Evolutionary conservation across 2,329 filamentous ascomycete genomes (phyloP).

Genomic region (Aspergillus arachidicola): DNA sequence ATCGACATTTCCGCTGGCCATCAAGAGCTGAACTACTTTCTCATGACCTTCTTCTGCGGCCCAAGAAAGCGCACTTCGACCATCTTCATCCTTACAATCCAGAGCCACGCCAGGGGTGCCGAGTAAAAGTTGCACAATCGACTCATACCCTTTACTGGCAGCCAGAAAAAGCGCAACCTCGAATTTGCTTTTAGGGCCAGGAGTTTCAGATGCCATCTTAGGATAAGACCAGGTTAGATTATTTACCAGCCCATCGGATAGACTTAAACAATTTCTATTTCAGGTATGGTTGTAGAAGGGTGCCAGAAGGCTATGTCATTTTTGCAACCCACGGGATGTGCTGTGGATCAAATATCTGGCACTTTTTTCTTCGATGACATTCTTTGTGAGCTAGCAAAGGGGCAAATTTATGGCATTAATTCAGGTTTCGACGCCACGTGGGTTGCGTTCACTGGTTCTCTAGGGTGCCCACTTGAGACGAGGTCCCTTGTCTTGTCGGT

Average conservation of each 20-base stretch:
- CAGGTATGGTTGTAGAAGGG: background rate
- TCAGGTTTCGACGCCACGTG: background rate
- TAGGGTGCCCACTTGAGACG: background rate
- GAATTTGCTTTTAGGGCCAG: constrained; percentile 20
- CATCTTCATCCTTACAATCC: constrained; percentile 21
- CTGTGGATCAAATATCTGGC: background rate
- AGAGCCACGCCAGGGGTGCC: constrained; percentile 25
- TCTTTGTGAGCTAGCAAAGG: background rate
- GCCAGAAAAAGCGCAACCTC: constrained; percentile 28
- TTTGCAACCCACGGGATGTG: background rate
- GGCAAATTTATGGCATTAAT: background rate
- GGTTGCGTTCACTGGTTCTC: background rate
- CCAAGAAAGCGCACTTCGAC: constrained; percentile 25
- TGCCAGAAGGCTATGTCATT: constrained; percentile 1
- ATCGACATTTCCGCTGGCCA: constrained; percentile 18
- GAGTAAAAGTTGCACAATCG: constrained; percentile 26
- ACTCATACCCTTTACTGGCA: constrained; percentile 27
- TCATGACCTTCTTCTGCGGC: constrained; percentile 28
- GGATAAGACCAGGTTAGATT: background rate
- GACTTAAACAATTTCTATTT: background rate
- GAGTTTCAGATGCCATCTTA: background rate
- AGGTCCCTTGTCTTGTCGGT: background rate
- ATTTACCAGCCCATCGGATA: background rate
- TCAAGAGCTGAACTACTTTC: constrained; percentile 21
- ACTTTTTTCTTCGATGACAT: background rate